phyloP scores from a whole-genome alignment of 768 basidiomycete genomes.

The Phaffia tasmanica region DNA sequence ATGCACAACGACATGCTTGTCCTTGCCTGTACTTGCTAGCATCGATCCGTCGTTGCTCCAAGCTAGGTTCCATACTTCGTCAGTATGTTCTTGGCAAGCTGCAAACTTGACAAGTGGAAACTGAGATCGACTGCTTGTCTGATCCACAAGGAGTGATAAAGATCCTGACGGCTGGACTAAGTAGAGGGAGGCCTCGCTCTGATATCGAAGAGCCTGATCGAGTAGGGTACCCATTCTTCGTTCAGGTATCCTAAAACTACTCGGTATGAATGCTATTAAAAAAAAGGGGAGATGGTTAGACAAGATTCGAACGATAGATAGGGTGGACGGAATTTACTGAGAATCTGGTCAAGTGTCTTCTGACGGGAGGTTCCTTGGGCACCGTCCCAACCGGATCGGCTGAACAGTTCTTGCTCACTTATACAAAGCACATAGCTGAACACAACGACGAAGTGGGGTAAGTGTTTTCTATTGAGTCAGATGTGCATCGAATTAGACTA shows the following conservation, averaged over 20 bases:
- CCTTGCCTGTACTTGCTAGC: slow-evolving; percentile 79
- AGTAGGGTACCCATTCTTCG: slow-evolving; percentile 74
- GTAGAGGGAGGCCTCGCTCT: slow-evolving; percentile 71
- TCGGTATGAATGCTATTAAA: slow-evolving; percentile 66
- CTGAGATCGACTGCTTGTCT: slow-evolving; percentile 60
- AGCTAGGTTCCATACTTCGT: slow-evolving; percentile 91
- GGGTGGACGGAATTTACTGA: slow-evolving; percentile 47
- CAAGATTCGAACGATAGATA: not conserved
- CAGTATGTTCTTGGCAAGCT: slow-evolving; percentile 69
- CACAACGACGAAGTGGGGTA: slow-evolving; percentile 17
- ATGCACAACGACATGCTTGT: slow-evolving; percentile 84
- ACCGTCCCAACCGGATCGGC: slow-evolving; percentile 80
- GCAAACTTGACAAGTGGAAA: slow-evolving; percentile 82
- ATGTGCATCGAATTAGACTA: not conserved
- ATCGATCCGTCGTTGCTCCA: slow-evolving; percentile 84
- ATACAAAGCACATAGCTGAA: slow-evolving; percentile 83
- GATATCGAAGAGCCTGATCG: slow-evolving; percentile 69
- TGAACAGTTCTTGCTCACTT: slow-evolving; percentile 67
- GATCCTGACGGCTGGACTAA: slow-evolving; percentile 54
- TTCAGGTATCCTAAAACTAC: slow-evolving; percentile 84
- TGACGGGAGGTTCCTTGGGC: slow-evolving; percentile 66
- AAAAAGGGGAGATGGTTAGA: not conserved
- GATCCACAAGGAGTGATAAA: slow-evolving; percentile 75
- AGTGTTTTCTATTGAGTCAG: slow-evolving; percentile 15
- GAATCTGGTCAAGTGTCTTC: slow-evolving; percentile 62